Base-by-base conservation (phyloP, 495 filamentous ascomycete species). In the Trichoderma orchidacearum region DNA sequence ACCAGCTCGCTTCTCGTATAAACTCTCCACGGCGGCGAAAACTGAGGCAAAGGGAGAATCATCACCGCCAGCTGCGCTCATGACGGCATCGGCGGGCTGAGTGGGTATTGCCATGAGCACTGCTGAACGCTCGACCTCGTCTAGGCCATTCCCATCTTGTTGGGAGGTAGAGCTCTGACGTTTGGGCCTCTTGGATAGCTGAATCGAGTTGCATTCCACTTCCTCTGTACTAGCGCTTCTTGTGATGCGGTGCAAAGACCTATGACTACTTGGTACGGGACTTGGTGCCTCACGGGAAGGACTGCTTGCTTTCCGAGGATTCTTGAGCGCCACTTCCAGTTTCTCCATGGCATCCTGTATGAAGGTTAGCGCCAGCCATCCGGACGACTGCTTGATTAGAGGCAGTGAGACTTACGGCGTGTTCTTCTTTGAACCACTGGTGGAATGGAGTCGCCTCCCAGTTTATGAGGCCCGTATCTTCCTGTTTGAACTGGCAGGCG, bases 401-500 rank as follows among this genome's bases (percentile, higher is more conserved):
- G 51, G 27, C 9, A 5, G 30, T 9, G 1, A n/a, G n/a, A 56
- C 68, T 41, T 62, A 77, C 73, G 0, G 68, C 64, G 55, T 68
- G 65, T 56, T 61, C 51, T 1, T 56, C 30, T 6, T 60, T 57
- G 25, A 78, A 50, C 63, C 65, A 69, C 15, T 63, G 61, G 51
- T 70, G 59, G 27, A 79, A 71, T 6, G 27, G 30, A 1, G 74
- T 76, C 6, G 56, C 54, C 7, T 64, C 51, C 71, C 70, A 72
- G 1, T 35, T 30, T 17, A 66, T 38, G 0, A 56, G 61, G 1
- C 30, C n/a, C 28, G 27, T 25, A 30, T 17, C 21, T 11, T 68
- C 64, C 54, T 70, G 76, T 1, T 62, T 61, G 27, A 75, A 75
- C 51, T 76, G 73, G 4, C 64, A 56, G 25, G 75, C 62, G 5